Percentiles rank a stretch among this genome's conserved stretches.
Conservation (phyloP, 768 basidiomycete genomes). For the Cystobasidium tubakii region DNA sequence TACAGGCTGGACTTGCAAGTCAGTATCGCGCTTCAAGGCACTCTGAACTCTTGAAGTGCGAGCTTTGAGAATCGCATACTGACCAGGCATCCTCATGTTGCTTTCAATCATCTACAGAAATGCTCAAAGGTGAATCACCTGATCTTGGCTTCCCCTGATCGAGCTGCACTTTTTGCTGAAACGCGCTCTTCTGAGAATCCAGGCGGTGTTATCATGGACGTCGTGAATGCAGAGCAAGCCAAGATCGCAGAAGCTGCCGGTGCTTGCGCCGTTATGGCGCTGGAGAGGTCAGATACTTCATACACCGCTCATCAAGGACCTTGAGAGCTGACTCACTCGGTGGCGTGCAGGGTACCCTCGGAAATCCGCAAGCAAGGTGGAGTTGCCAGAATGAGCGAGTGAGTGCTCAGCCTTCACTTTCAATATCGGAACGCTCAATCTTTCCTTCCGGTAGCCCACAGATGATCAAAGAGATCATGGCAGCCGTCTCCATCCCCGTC, state of each 20-base stretch:
- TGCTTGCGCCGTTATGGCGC: constrained; percentile 86
- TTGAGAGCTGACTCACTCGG: constrained; percentile 29
- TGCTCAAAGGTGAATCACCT: constrained; percentile 66
- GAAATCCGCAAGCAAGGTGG: constrained; percentile 88
- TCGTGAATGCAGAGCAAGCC: constrained; percentile 77
- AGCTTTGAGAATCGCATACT: too few relatives aligned
- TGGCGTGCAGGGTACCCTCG: constrained; percentile 59
- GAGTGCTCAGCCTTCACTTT: too few relatives aligned
- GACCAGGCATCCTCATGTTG: too few relatives aligned
- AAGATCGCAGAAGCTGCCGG: constrained; percentile 96
- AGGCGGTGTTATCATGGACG: constrained; percentile 67
- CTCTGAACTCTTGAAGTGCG: too few relatives aligned
- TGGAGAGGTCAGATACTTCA: constrained; percentile 17
- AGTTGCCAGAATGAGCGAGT: constrained; percentile 74
- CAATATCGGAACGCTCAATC: too few relatives aligned
- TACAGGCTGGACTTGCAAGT: constrained; percentile 34
- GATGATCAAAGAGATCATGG: constrained; percentile 94
- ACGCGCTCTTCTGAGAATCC: background rate
- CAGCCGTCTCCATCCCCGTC: constrained; percentile 77
- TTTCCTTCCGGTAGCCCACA: constrained; percentile 54
- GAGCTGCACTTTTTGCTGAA: background rate
- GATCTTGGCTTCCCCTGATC: background rate
- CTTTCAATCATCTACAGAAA: constrained; percentile 60
- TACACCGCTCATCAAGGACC: background rate
- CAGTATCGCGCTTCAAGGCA: background rate